phyloP scores from a whole-genome alignment of 176 grass and related monocot genomes.

The Tillandsia leiboldiana region DNA sequence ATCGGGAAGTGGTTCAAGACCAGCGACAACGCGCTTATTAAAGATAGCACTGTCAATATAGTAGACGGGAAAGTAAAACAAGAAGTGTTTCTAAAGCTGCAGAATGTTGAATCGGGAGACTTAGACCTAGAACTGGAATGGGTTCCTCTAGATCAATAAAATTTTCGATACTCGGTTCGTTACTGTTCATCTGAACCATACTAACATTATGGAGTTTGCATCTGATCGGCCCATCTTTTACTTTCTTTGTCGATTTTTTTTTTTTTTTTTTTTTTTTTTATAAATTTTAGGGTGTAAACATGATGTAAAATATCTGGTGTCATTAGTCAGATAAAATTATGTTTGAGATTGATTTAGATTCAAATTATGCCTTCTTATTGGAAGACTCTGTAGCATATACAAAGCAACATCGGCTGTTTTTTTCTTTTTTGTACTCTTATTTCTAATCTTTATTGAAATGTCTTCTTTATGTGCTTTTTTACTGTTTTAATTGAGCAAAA shows the following conservation, averaged over 20 bases:
- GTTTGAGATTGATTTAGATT: too few species aligned
- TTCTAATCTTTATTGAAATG: too few species aligned
- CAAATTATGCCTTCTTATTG: too few species aligned
- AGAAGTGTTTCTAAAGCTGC: conserved; percentile 75
- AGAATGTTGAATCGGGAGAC: conserved; percentile 91
- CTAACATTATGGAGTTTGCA: not conserved
- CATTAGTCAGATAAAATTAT: conserved; percentile 1
- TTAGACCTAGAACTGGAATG: conserved; percentile 85
- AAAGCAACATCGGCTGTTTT: too few species aligned
- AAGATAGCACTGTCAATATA: conserved; percentile 81
- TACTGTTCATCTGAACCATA: not conserved
- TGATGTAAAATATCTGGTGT: conserved; percentile 42
- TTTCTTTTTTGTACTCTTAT: too few species aligned
- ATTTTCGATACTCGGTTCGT: not conserved
- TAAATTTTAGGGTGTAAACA: conserved; percentile 28
- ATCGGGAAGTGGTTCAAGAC: conserved; percentile 96
- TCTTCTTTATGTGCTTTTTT: too few species aligned
- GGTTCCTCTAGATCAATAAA: conserved; percentile 51
- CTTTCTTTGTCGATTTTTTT: conserved; percentile 9
- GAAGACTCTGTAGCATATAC: too few species aligned
- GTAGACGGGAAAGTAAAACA: conserved; percentile 68
- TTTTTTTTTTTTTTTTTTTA: not conserved
- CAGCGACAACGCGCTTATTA: conserved; percentile 71
- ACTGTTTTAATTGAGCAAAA: too few species aligned
- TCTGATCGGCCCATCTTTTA: not conserved